Evolutionary conservation across 1,139 yeast genomes (phyloP), one percentile per base, ranked within the genome.

Genomic region (Yamadazyma jaroonii): DNA sequence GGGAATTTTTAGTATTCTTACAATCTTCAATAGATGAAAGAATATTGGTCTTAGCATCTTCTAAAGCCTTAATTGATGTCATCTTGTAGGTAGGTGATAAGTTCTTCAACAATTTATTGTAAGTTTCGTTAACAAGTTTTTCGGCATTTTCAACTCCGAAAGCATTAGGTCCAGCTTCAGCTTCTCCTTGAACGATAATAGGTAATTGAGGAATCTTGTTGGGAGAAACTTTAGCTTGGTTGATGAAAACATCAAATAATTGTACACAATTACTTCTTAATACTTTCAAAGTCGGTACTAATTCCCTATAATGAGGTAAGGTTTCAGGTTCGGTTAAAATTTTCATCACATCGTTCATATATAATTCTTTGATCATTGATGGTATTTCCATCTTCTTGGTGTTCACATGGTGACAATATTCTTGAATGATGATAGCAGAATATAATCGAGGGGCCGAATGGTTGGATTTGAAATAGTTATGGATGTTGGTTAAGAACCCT

Each of bases 81-180:
- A 89, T 77, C 45, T 92, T 80, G 48, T 80, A 75, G 3, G 88
- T 73, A 3, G 96, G 79, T n/a, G 84, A 71, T 51, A 94, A 64
- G 8, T 73, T 56, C 42, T 78, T 79, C 47, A 79, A 67, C 47
- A 89, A 63, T 53, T 84, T 84, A 13, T 76, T 78, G 56, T 78
- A 88, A 5, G 81, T 77, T 36, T 82, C 88, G 36, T 68, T 67
- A 24, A 83, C 68, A 7, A 90, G 74, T 47, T 77, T 76, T 42
- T 84, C 84, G 1, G 97, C 97, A 48, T 79, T 78, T 30, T 76
- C 84, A 34, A 92, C 59, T 9, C 88, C 78, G 61, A 94, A 94
- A 0, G 97, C 97, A 49, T 84, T 90, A 1, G 96, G 90, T 1
- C 97, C 97, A 4, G 97, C 96, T 45, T 87, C 96, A 1, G 81